Conservation (phyloP, 2,329 filamentous ascomycete species). For the Fusarium tupiense region DNA sequence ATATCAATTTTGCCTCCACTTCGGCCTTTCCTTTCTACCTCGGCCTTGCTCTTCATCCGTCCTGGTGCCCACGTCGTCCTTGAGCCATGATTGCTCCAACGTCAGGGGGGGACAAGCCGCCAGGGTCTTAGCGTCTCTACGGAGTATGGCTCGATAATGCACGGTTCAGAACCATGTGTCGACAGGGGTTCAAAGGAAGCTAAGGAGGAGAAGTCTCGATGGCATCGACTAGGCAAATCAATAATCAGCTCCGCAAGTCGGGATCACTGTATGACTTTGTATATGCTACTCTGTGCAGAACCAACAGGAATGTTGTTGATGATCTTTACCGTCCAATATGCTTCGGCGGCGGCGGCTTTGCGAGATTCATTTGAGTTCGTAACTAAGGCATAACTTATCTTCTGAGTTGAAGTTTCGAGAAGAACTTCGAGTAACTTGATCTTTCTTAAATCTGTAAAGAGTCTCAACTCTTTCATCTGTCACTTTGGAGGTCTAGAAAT, state of each 20-base stretch:
- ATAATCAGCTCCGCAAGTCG: conserved; percentile 10
- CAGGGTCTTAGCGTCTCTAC: not conserved
- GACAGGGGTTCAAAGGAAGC: conserved; percentile 14
- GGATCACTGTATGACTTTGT: conserved; percentile 2
- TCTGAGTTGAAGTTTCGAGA: not conserved
- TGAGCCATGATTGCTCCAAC: conserved; percentile 16
- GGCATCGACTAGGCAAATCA: not conserved
- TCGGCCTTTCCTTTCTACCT: conserved; percentile 24
- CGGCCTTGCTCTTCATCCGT: conserved; percentile 1
- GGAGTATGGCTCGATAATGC: conserved; percentile 28
- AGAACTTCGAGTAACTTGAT: not conserved
- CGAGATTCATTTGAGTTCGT: not conserved
- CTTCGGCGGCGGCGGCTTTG: not conserved
- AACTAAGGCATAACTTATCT: not conserved
- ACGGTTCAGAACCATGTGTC: conserved; percentile 3
- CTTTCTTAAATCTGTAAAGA: not conserved
- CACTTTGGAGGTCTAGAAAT: not conserved
- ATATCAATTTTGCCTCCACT: not conserved
- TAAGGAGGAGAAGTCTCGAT: conserved; percentile 7
- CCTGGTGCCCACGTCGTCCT: conserved; percentile 19
- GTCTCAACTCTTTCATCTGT: not conserved
- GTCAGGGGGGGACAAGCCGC: conserved; percentile 24
- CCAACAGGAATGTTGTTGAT: not conserved
- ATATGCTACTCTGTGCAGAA: conserved; percentile 2
- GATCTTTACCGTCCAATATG: not conserved